Evolutionary conservation across 192 early-diverging fungal genomes (phyloP), one percentile per base, ranked within the genome.

Genomic region (Geosiphon pyriformis): DNA sequence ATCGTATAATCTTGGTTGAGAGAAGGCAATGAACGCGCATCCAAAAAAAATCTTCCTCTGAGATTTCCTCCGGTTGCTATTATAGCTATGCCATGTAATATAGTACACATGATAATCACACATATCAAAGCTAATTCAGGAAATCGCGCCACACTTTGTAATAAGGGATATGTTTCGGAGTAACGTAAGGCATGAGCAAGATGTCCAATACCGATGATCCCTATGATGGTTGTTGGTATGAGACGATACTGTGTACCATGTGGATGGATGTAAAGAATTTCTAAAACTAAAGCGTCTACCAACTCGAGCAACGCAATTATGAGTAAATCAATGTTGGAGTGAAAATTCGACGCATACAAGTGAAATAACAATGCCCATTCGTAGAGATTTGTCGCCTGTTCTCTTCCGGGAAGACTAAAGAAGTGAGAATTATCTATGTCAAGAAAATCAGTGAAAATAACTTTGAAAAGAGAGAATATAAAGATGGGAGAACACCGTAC

Each of bases 331-430:
- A 48, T 59, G 37, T 35, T 75, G 68, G 48, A 27, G 34, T 22
- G 70, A 59, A 20, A 64, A 65, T 42, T 69, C 67, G 58, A 74
- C 65, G 52, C 71, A 69, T 55, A 49, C 37, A 78, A 80, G 52
- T 80, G 75, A 49, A 77, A 72, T 47, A 77, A 35, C 20, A 80
- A 65, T 15, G 78, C 75, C 73, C 76, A 80, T 47, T 80, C 78
- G 25, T 77, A 72, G 57, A 80, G 73, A 25, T 65, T 77, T 33
- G 65, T 70, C 22, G 76, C 68, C 34, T 77, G 75, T 34, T 80
- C 78, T 48, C 51, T 37, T 22, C 54, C 62, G 17, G 70, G 62
- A 53, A 65, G 65, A 57, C 54, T 57, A 62, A 62, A 32, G 17
- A 11, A n/a, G n/a, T n/a, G n/a, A n/a, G n/a, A n/a, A n/a, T n/a